Evolutionary conservation across 768 basidiomycete species (phyloP), one percentile per base, ranked within the genome.

Genomic region (Boletales sp.): DNA sequence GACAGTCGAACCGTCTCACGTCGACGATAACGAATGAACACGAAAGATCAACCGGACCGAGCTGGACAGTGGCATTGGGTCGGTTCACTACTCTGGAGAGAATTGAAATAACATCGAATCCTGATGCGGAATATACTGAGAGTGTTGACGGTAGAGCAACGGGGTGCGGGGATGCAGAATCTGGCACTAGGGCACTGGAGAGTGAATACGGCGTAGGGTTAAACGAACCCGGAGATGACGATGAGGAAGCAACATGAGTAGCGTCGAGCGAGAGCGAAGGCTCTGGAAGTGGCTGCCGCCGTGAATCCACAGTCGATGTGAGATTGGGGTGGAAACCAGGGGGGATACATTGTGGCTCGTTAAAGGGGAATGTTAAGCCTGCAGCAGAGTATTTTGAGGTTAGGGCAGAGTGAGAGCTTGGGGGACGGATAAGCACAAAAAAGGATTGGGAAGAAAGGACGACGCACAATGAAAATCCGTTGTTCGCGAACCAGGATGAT

Each of bases 21-120:
- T 99, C 97, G 39, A 84, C 86, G 36, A 99, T 88, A 59, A 90
- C 79, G 68, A 98, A 99, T n/a, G 86, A 82, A 64, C 91, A 94
- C 7, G 87, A 86, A 52, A 93, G 73, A 68, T 99, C 95, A 27
- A 98, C 90, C 0, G 95, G 92, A 14, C 97, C 95, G 15, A 98
- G 79, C 10, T 75, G 69, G 38, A 97, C 78, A 50, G 73, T 80
- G 1, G 92, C 90, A 58, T 86, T 79, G 1, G 82, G 82, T 7
- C 94, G 79, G 14, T 74, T 78, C 7, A 79, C 84, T 8, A 98
- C 86, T 8, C 90, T 79, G 10, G 87, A 77, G 24, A 98, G 77
- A 39, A 97, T 76, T 27, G 86, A 81, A 40, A 98, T 73, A 43
- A 94, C 75, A 65, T 98, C 95, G 56, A 97, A 97, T 3, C 95